These are phyloP conservation scores for Aspergillus pseudoglaucus DNA, from an alignment of 2,329 filamentous ascomycete genomes.

Conservation along the genomic window DNA sequence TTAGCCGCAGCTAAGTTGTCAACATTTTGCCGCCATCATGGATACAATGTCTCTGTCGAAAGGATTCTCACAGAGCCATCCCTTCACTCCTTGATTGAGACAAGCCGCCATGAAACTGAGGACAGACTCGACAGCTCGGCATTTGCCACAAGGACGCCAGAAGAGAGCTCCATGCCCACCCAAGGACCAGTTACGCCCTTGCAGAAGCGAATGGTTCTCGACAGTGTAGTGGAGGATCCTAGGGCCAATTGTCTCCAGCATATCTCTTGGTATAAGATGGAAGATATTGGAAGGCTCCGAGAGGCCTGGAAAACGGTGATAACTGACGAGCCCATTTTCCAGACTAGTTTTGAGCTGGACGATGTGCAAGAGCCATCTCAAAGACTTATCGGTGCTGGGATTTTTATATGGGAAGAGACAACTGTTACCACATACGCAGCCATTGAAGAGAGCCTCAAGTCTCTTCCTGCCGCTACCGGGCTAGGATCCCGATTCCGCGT, in stretches of 20 bases:
- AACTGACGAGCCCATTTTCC: slow-evolving; percentile 20
- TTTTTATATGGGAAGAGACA: slow-evolving; percentile 7
- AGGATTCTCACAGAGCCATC: not conserved
- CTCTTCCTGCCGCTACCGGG: not conserved
- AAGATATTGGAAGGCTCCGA: slow-evolving; percentile 13
- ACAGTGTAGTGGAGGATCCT: not conserved
- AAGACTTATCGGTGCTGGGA: not conserved
- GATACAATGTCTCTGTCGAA: not conserved
- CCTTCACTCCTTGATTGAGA: not conserved
- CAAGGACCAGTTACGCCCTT: not conserved
- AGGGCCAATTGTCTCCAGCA: slow-evolving; percentile 1
- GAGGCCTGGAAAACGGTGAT: slow-evolving; percentile 21
- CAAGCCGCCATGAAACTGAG: not conserved
- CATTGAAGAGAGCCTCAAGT: not conserved
- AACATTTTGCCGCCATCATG: not conserved
- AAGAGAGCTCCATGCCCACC: not conserved
- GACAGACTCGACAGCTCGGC: not conserved
- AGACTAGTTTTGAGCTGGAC: slow-evolving; percentile 7
- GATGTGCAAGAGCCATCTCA: not conserved
- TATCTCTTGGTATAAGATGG: slow-evolving; percentile 3
- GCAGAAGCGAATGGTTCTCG: not conserved
- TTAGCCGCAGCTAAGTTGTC: not conserved
- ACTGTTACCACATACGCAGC: not conserved
- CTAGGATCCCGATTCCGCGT: not conserved
- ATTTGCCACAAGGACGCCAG: not conserved